Conservation (phyloP, 805 yeast genomes). For the Saccharomycopsis capsularis region DNA sequence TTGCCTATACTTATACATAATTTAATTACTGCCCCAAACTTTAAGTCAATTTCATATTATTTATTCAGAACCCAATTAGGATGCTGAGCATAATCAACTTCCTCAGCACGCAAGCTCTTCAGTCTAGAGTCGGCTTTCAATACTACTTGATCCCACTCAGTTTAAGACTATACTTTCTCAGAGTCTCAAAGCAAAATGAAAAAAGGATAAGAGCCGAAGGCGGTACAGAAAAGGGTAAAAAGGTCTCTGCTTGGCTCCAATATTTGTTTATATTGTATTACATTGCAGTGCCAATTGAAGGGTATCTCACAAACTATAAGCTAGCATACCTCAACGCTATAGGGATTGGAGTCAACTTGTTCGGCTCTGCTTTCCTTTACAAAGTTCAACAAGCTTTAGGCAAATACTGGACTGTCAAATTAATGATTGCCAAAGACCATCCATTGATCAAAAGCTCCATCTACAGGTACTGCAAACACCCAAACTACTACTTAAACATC, state of each 20-base stretch:
- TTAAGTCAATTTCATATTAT: no score
- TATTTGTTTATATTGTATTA: no score
- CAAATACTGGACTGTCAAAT: background rate
- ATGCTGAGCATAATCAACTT: no score
- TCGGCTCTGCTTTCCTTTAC: background rate
- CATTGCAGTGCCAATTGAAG: background rate
- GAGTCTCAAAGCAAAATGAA: background rate
- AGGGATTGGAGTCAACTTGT: background rate
- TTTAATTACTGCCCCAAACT: no score
- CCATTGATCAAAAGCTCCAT: background rate
- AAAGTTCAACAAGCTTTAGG: background rate
- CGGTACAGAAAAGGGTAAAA: background rate
- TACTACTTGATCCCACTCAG: no score
- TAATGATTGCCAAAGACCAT: conserved; percentile 3
- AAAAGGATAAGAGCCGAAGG: background rate
- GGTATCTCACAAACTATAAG: background rate
- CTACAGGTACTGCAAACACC: background rate
- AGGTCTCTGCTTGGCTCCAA: background rate
- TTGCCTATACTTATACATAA: no score
- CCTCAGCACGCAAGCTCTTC: no score
- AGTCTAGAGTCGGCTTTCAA: no score
- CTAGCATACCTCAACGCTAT: background rate
- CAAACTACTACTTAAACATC: conserved; percentile 4
- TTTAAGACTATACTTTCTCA: no score
- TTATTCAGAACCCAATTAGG: no score